Percentiles rank a stretch among this genome's conserved stretches.
These are phyloP conservation scores for Beta lomatogona DNA, from an alignment of 179 eudicot species.

Conservation along the genomic window DNA sequence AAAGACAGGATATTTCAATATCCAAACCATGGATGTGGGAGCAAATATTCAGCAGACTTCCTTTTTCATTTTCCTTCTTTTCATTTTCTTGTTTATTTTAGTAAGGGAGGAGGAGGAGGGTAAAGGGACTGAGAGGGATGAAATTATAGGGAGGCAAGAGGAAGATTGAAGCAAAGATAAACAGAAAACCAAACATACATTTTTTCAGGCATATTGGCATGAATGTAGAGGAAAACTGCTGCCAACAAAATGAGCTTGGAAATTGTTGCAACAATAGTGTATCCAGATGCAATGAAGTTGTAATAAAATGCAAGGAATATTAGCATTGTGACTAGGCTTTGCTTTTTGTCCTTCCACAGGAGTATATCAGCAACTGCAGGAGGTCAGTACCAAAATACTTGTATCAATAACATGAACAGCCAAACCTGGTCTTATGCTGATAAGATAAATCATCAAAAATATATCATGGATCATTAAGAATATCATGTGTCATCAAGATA, in stretches of 20 bases:
- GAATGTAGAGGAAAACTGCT: conserved; percentile 67
- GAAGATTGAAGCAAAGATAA: background rate
- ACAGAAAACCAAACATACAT: conserved; percentile 50
- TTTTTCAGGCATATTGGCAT: conserved; percentile 67
- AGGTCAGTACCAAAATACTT: conserved; percentile 3
- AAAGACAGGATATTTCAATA: too few species aligned
- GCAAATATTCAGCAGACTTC: background rate
- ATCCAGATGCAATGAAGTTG: conserved; percentile 73
- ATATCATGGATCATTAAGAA: background rate
- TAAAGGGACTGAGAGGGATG: background rate
- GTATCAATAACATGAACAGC: conserved; percentile 13
- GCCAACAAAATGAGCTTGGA: conserved; percentile 61
- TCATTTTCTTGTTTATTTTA: too few species aligned
- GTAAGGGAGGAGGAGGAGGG: background rate
- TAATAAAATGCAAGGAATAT: conserved; percentile 62
- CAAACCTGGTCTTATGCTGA: background rate
- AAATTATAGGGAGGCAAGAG: background rate
- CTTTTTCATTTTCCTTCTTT: background rate
- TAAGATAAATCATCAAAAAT: background rate
- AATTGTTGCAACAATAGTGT: conserved; percentile 60
- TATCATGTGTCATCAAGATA: too few species aligned
- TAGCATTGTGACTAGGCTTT: conserved; percentile 49
- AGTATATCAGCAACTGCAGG: conserved; percentile 83
- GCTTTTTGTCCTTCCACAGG: conserved; percentile 78
- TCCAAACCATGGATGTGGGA: background rate